Base-by-base conservation (phyloP, 345 rosid genomes). In the Cardamine chenopodiifolia region DNA sequence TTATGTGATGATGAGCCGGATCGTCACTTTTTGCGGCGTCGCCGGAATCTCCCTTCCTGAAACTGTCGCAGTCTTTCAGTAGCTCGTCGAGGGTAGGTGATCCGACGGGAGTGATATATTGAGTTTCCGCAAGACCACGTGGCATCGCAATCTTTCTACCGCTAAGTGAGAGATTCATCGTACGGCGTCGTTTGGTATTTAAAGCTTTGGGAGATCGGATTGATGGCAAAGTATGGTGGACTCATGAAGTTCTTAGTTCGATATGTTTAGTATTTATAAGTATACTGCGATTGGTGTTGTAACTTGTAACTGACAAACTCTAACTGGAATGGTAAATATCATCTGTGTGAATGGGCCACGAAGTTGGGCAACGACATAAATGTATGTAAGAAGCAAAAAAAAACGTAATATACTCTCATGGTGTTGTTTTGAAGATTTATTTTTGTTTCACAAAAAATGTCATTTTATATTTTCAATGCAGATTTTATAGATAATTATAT, bases 1-100 rank as follows among this genome's bases (percentile, higher is more conserved):
- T 53, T 13, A 73, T 23, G 63, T 54, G 17, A 17, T 64, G 69
- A 18, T 64, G 69, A 28, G 28, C 26, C 0, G 69, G 69, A 54
- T 40, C 64, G 0, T 73, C 70, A 62, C 77, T 63, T 73, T 44
- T 52, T 39, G 4, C n/a, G 29, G 6, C 61, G 62, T 7, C 25
- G 19, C 26, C 25, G 19, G 47, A 15, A n/a, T 63, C 64, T 63
- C 28, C 70, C 6, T 73, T 73, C 25, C 64, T 70, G 77, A 63
- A 63, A 54, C 77, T 73, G 64, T 73, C 77, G 63, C 77, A 73
- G 55, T 73, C 71, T 63, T 44, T 73, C 1, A 73, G 39, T 7
- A 73, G 42, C 56, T 63, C 77, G 26, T 40, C 64, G 34, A 73
- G 56, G 1, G 77, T 53, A 6, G 77, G 77, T 53, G 76, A 72